These are phyloP conservation scores for Eimeria zaria DNA, from an alignment of 169 alveolate genomes.

Conservation along the genomic window DNA sequence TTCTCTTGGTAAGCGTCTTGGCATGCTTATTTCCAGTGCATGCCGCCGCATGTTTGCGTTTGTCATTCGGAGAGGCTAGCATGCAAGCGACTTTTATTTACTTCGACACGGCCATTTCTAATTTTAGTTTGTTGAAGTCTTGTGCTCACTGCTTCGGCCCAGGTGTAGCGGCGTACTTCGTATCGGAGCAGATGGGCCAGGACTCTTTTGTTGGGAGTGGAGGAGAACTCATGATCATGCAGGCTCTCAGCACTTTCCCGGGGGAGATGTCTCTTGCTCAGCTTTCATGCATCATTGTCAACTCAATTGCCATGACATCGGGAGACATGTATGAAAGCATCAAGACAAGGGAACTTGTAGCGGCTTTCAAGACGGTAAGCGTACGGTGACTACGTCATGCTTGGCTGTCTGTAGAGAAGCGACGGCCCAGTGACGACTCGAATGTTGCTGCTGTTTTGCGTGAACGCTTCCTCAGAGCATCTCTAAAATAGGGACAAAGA, in stretches of 20 bases:
- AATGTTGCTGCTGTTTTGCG: not conserved
- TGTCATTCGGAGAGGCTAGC: not conserved
- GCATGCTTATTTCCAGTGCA: not conserved
- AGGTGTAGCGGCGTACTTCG: conserved; percentile 87
- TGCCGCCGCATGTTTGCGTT: not conserved
- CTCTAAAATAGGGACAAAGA: conserved; percentile 65
- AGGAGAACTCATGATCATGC: conserved; percentile 85
- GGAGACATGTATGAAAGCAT: conserved; percentile 85
- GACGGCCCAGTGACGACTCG: not conserved
- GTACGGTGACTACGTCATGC: not conserved
- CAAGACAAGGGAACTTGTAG: conserved; percentile 74
- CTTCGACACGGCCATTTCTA: not conserved
- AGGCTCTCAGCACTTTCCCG: conserved; percentile 86
- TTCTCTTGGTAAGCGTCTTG: conserved; percentile 80
- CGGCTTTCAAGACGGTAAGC: conserved; percentile 82
- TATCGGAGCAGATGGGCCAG: conserved; percentile 88
- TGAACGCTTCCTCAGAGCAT: conserved; percentile 51
- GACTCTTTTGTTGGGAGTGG: conserved; percentile 88
- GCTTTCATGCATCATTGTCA: conserved; percentile 80
- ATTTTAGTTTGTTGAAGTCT: not conserved
- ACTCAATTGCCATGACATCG: conserved; percentile 84
- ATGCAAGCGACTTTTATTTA: not conserved
- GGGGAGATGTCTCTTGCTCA: conserved; percentile 85
- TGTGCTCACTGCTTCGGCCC: not conserved
- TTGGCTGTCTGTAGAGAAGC: not conserved